Percentiles rank a stretch among this genome's conserved stretches.
phyloP scores from a whole-genome alignment of 1,139 yeast species.

The Ogataea hybrid region DNA sequence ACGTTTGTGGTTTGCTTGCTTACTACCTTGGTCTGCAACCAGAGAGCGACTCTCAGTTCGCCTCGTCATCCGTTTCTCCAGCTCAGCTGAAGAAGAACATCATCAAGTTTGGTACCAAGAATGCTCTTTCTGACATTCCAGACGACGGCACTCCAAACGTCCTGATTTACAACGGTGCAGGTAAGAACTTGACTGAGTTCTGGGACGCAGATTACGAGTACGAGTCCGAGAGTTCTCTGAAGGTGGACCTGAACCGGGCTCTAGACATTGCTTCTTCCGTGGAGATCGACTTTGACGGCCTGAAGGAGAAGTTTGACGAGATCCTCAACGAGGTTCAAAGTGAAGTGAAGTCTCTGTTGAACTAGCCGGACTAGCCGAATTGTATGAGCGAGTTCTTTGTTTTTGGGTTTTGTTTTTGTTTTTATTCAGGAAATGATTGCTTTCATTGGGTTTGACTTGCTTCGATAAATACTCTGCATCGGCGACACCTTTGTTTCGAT shows the following conservation, averaged over 20 bases:
- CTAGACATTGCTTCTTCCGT: conserved; percentile 21
- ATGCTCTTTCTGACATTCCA: conserved; percentile 68
- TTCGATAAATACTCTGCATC: conserved; percentile 3
- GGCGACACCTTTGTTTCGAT: conserved; percentile 1
- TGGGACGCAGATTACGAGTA: conserved; percentile 43
- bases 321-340: conserved; percentile 22
- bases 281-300: conserved; percentile 16
- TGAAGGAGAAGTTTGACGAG: conserved; percentile 22
- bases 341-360: conserved; percentile 20
- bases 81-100: conserved; percentile 86
- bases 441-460: conserved; percentile 3
- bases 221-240: conserved; percentile 4
- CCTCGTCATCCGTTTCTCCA: conserved; percentile 65
- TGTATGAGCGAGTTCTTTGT: conserved; percentile 3
- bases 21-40: conserved; percentile 94
- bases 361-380: conserved; percentile 5
- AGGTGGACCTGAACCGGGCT: conserved; percentile 21
- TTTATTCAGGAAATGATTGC: neutral
- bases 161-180: conserved; percentile 92
- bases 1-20: conserved; percentile 85
- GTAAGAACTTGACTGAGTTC: conserved; percentile 71
- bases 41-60: conserved; percentile 68
- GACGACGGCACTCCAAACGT: conserved; percentile 77
- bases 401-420: conserved; percentile 2
- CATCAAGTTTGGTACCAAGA: conserved; percentile 74